These are phyloP conservation scores for Populus hybrid DNA, from an alignment of 441 rosid species.

Conservation along the genomic window DNA sequence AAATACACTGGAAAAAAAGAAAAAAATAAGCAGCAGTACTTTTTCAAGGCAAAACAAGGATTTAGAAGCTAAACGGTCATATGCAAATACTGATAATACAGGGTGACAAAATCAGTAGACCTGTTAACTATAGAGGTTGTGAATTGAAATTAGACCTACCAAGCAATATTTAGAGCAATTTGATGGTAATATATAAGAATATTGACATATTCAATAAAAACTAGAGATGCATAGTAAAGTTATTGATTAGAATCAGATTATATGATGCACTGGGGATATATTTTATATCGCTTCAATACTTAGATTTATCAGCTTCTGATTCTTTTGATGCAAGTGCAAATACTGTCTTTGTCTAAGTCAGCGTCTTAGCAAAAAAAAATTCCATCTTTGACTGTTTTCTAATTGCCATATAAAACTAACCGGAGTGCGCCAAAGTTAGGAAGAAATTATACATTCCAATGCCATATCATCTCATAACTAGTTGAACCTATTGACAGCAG, in stretches of 20 bases:
- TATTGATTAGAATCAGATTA: background rate
- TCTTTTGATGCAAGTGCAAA: background rate
- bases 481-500: background rate
- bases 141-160: background rate
- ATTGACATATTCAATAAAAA: background rate
- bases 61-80: background rate
- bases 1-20: background rate
- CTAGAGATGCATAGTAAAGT: background rate
- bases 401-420: background rate
- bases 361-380: background rate
- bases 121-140: background rate
- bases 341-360: background rate
- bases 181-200: background rate
- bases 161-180: background rate
- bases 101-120: background rate
- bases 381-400: background rate
- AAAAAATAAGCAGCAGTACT: background rate
- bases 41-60: background rate
- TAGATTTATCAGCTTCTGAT: background rate
- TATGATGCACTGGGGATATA: background rate
- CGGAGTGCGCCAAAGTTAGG: background rate
- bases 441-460: background rate
- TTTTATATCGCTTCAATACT: background rate
- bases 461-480: conserved; percentile 1
- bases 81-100: background rate